Percentiles rank a stretch among this genome's conserved stretches.
Evolutionary conservation across 2,329 filamentous ascomycete genomes (phyloP).

Genomic region (Chaetomiaceae sp.): DNA sequence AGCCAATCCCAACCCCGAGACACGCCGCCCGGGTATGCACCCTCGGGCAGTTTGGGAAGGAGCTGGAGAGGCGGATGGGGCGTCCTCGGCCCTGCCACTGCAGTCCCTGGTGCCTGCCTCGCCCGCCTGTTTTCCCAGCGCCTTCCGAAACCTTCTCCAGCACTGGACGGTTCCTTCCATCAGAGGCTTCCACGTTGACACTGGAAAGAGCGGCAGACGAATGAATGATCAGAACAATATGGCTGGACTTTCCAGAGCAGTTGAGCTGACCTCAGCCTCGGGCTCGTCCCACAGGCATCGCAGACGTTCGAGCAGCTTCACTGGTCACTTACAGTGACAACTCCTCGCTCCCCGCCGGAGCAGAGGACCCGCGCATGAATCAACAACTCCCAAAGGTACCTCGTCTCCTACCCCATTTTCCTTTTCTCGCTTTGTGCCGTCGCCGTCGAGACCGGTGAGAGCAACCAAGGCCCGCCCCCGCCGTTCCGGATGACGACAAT

Average conservation of each 20-base stretch:
- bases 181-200: background rate
- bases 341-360: constrained; percentile 33
- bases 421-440: constrained; percentile 10
- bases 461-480: constrained; percentile 9
- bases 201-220: background rate
- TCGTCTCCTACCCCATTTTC: constrained; percentile 26
- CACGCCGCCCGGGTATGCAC: constrained; percentile 22
- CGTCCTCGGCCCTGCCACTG: background rate
- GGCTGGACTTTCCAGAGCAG: background rate
- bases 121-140: background rate
- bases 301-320: constrained; percentile 28
- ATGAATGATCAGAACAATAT: constrained; percentile 4
- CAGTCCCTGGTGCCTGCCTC: constrained; percentile 6
- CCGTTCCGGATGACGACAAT: constrained; percentile 24
- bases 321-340: constrained; percentile 29
- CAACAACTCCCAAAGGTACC: constrained; percentile 43
- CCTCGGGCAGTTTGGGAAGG: constrained; percentile 16
- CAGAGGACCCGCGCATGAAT: constrained; percentile 42
- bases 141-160: no score
- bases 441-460: background rate
- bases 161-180: background rate
- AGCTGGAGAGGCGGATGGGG: constrained; percentile 8
- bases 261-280: constrained; percentile 21
- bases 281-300: constrained; percentile 23
- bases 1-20: constrained; percentile 25